Conservation (phyloP, 257 asterid genomes). For the Paraleonurus japonicus region DNA sequence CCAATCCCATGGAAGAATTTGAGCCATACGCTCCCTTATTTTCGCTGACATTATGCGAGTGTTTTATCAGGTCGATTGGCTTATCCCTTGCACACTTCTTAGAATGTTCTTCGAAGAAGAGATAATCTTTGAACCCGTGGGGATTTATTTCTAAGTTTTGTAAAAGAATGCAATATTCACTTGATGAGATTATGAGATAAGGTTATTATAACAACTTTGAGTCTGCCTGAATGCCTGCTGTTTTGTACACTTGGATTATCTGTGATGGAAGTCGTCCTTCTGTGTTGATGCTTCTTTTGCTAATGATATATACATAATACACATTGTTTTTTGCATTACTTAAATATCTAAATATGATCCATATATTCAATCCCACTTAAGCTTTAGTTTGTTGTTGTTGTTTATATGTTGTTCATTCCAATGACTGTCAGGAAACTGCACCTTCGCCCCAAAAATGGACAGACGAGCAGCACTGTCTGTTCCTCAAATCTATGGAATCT, state of each 20-base stretch:
- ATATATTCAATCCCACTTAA: not conserved
- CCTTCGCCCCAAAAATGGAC: constrained; percentile 52
- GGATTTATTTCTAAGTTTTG: not conserved
- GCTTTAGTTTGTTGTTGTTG: not conserved
- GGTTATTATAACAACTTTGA: not conserved
- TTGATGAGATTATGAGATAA: not conserved
- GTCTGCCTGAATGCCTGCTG: not conserved
- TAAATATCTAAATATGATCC: not conserved
- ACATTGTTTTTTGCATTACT: not conserved
- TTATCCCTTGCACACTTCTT: not conserved
- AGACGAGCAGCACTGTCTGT: constrained; percentile 61
- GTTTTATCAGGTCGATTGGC: not conserved
- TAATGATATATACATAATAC: not conserved
- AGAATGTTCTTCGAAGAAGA: not conserved
- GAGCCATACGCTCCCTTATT: too few relatives aligned
- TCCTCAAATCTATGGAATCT: constrained; percentile 69
- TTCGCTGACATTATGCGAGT: not conserved
- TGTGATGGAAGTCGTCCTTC: not conserved
- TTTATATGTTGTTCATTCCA: not conserved
- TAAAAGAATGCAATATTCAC: constrained; percentile 5
- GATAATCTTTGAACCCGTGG: not conserved
- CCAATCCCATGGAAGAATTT: too few relatives aligned
- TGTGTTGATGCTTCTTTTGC: not conserved
- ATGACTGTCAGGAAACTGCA: constrained; percentile 32
- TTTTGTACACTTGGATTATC: not conserved